These are phyloP conservation scores for Alternaria solani DNA, from an alignment of 2,329 filamentous ascomycete species.

Conservation along the genomic window DNA sequence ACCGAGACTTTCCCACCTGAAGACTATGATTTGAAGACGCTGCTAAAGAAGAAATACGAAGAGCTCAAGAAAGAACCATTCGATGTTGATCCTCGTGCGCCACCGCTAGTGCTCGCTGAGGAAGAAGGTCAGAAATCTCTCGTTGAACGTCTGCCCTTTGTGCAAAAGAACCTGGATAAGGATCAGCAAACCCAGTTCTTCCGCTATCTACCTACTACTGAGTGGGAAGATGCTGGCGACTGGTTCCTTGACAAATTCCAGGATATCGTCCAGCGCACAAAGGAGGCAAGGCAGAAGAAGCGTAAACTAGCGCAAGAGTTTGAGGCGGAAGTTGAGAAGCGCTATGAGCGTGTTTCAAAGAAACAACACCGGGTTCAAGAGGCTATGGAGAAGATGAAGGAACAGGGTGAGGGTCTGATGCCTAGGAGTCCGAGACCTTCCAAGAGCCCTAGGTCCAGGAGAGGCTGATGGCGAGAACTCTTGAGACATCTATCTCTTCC, in stretches of 20 bases:
- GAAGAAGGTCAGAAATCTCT: constrained; percentile 41
- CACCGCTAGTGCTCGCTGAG: constrained; percentile 23
- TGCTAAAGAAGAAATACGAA: constrained; percentile 57
- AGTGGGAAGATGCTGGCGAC: constrained; percentile 70
- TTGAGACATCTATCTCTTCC: too few relatives aligned
- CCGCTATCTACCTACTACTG: constrained; percentile 58
- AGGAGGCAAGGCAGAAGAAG: constrained; percentile 61
- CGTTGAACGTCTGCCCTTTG: constrained; percentile 38
- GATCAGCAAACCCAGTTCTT: constrained; percentile 61
- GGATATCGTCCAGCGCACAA: constrained; percentile 60
- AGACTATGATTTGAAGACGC: constrained; percentile 58
- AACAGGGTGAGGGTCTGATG: constrained; percentile 62
- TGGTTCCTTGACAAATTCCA: constrained; percentile 66
- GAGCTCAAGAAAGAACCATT: constrained; percentile 61
- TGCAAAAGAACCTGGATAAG: constrained; percentile 31
- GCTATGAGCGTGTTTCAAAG: constrained; percentile 61
- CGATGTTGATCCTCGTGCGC: constrained; percentile 48
- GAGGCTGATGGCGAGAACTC: neutral
- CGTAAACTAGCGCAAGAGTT: constrained; percentile 62
- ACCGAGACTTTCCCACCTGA: constrained; percentile 12
- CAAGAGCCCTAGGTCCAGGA: constrained; percentile 28
- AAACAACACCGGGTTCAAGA: constrained; percentile 59
- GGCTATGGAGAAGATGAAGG: constrained; percentile 63
- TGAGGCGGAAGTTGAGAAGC: constrained; percentile 63
- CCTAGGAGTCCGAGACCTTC: constrained; percentile 50